Evolutionary conservation across 345 rosid genomes (phyloP), one percentile per base, ranked within the genome.

Genomic region (Chamaenerion angustifolium): DNA sequence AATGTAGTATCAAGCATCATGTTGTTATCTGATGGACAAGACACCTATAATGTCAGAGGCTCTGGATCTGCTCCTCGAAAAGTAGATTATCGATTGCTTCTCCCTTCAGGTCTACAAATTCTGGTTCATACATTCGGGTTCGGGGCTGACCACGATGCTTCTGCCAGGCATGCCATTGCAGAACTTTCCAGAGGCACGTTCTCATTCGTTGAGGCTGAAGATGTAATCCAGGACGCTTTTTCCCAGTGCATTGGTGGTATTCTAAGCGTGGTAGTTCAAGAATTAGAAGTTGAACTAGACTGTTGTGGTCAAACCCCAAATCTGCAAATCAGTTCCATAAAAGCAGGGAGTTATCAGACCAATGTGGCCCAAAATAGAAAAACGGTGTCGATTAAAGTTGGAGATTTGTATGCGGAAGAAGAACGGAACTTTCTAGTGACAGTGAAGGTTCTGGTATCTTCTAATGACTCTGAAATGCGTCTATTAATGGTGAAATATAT

Each of bases 391-490:
- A 51, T 86, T n/a, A 76, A 79, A 54, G 48, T 89, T 1, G 98
- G 95, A 13, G 82, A 89, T 62, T 58, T 89, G 11, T 72, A 71
- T 61, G 79, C 73, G 0, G 83, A 71, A 61, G 98, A 85, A 48
- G 95, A 89, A 56, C 71, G 77, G 61, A 86, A 80, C 6, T 43
- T 85, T 9, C 72, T 89, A 4, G 74, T 89, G 45, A 94, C 85
- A 69, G 16, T 89, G 61, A 71, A 67, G 60, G 62, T 74, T 46
- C 79, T 7, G 8, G 37, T 31, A 4, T 31, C 8, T 31, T 31
- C 37, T 31, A 31, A 31, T 31, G 37, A 0, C 37, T 31, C 37
- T 8, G 37, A 31, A 5, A 31, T 31, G 37, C 8, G 37, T 5
- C 37, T 31, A 3, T 68, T 93, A 10, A 84, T 69, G 75, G 84